Percentiles rank a stretch among this genome's conserved stretches.
These are phyloP conservation scores for Colletotrichum horii DNA, from an alignment of 2,329 filamentous ascomycete genomes.

Conservation along the genomic window DNA sequence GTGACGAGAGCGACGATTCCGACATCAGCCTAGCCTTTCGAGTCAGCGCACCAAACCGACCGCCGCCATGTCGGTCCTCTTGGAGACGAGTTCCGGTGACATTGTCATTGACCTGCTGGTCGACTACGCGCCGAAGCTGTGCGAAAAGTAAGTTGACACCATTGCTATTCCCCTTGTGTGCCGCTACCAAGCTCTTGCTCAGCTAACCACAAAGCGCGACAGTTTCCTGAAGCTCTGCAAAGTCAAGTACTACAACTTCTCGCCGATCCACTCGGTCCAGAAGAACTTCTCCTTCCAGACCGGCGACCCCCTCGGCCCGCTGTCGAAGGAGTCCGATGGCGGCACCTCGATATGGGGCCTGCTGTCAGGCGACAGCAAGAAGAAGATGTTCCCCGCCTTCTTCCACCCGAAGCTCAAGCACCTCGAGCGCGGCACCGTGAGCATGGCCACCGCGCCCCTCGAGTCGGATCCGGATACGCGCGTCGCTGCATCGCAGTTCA, in stretches of 20 bases:
- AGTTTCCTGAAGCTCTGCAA: constrained; percentile 99
- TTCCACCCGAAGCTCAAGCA: constrained; percentile 90
- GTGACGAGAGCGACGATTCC: not conserved
- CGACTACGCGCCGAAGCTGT: constrained; percentile 87
- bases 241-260: constrained; percentile 98
- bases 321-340: constrained; percentile 85
- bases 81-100: constrained; percentile 92
- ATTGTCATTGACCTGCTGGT: constrained; percentile 93
- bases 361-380: constrained; percentile 68
- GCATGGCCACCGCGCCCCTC: constrained; percentile 91
- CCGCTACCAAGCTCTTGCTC: constrained; percentile 22
- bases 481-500: constrained; percentile 89
- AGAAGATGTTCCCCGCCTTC: constrained; percentile 82
- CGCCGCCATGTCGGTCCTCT: constrained; percentile 80
- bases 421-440: constrained; percentile 86
- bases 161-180: not conserved
- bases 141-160: constrained; percentile 81
- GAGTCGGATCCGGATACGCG: constrained; percentile 79
- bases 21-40: not conserved
- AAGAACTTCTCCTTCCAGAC: constrained; percentile 97
- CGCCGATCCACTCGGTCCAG: constrained; percentile 89
- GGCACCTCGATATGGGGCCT: constrained; percentile 93
- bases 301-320: constrained; percentile 89
- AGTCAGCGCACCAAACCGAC: not conserved
- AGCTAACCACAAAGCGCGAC: constrained; percentile 59